phyloP scores from a whole-genome alignment of 1,139 yeast genomes.

The Zygosaccharomyces pseudobailii region DNA sequence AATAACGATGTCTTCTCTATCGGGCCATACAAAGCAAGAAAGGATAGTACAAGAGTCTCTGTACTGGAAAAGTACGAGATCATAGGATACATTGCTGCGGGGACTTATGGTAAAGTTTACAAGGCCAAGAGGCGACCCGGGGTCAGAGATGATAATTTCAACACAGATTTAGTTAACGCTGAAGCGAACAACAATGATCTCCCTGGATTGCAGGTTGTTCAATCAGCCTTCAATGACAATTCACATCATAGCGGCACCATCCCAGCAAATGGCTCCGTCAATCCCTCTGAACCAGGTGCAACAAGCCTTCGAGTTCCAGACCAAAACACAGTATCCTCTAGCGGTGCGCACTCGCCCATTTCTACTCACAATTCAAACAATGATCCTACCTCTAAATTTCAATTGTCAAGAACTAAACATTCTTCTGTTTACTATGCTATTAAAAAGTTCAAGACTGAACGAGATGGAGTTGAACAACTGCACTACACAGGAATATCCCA shows the following conservation, averaged over 20 bases:
- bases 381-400: slow-evolving; percentile 2
- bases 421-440: slow-evolving; percentile 56
- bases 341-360: slow-evolving; percentile 6
- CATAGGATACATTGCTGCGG: slow-evolving; percentile 95
- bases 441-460: slow-evolving; percentile 90
- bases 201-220: slow-evolving; percentile 1
- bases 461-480: slow-evolving; percentile 78
- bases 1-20: slow-evolving; percentile 63
- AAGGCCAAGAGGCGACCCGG: slow-evolving; percentile 61
- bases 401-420: slow-evolving; percentile 15
- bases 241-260: slow-evolving; percentile 1
- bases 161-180: slow-evolving; percentile 3
- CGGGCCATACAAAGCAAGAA: slow-evolving; percentile 68
- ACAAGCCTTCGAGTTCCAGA: slow-evolving; percentile 5
- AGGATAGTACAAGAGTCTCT: slow-evolving; percentile 62
- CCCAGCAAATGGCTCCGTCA: neutral
- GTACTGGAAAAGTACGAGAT: slow-evolving; percentile 81
- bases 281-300: slow-evolving; percentile 3
- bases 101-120: slow-evolving; percentile 96
- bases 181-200: slow-evolving; percentile 2
- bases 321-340: neutral
- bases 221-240: neutral
- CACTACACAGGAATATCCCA: slow-evolving; percentile 96
- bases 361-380: slow-evolving; percentile 2
- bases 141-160: slow-evolving; percentile 17